These are phyloP conservation scores for Penicillium paxilli DNA, from an alignment of 495 filamentous ascomycete genomes.

Conservation along the genomic window DNA sequence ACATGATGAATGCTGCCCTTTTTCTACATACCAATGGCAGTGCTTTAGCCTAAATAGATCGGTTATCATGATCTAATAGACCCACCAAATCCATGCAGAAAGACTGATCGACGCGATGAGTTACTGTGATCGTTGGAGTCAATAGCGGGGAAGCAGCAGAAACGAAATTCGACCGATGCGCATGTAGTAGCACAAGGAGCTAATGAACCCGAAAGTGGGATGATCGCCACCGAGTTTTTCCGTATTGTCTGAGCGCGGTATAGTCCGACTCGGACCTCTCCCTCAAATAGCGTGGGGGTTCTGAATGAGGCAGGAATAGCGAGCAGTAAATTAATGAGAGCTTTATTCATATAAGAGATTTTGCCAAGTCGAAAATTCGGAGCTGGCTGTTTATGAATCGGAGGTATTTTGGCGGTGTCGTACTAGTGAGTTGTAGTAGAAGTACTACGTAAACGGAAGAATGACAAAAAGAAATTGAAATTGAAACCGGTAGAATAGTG, in stretches of 20 bases:
- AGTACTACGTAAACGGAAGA: too few species aligned
- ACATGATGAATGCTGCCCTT: neutral
- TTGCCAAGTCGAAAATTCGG: too few species aligned
- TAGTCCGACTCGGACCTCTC: neutral
- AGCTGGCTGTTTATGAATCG: too few species aligned
- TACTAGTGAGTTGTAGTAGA: too few species aligned
- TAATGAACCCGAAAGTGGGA: neutral
- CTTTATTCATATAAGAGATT: too few species aligned
- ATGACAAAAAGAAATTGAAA: too few species aligned
- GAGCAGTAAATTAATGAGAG: too few species aligned
- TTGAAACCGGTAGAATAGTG: too few species aligned
- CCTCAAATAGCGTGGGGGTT: neutral
- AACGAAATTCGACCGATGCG: neutral
- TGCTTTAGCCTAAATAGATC: neutral
- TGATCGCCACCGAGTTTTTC: neutral
- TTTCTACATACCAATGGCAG: neutral
- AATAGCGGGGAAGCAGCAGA: neutral
- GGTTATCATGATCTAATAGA: neutral
- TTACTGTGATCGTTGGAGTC: neutral
- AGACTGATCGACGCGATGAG: slow-evolving; percentile 2
- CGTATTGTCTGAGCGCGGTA: neutral
- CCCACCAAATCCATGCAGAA: neutral
- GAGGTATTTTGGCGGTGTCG: too few species aligned
- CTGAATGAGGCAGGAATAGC: too few species aligned
- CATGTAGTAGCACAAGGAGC: neutral